These are phyloP conservation scores for Volvox carteri DNA, from an alignment of 163 green algal genomes.

Conservation along the genomic window DNA sequence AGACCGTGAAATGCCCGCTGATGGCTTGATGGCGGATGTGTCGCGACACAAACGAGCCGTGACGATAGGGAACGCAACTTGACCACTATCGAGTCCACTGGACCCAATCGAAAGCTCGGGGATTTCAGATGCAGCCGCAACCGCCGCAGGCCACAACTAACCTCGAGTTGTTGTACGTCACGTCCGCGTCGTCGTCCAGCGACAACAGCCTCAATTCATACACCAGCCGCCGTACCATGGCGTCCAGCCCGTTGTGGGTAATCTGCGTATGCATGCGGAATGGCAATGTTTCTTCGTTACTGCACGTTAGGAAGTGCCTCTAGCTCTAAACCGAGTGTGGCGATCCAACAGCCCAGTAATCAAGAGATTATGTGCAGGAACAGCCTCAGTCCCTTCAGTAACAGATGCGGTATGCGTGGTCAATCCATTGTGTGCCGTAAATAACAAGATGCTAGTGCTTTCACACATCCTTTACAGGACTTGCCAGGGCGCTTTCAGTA, in stretches of 20 bases:
- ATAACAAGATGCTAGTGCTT: no score
- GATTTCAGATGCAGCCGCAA: no score
- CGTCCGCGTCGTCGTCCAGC: slow-evolving; percentile 15
- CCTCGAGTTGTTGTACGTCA: slow-evolving; percentile 27
- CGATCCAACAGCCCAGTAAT: neutral
- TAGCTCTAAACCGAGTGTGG: neutral
- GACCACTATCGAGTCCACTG: neutral
- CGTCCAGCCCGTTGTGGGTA: slow-evolving; percentile 49
- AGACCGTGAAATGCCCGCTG: neutral
- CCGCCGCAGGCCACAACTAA: no score
- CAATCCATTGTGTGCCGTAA: neutral
- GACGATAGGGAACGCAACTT: neutral
- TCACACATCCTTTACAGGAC: no score
- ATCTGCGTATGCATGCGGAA: slow-evolving; percentile 2
- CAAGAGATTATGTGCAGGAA: neutral
- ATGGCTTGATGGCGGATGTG: neutral
- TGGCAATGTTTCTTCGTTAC: neutral
- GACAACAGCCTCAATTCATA: slow-evolving; percentile 34
- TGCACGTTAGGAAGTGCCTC: no score
- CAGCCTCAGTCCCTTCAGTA: neutral
- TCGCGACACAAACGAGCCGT: neutral
- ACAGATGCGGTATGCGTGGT: neutral
- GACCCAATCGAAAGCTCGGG: neutral
- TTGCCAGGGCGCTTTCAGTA: no score
- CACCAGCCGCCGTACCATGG: slow-evolving; percentile 41